A percentile compares a stretch with the other conserved stretches of the same genome.
These are phyloP conservation scores for Spathaspora sp. DNA, from an alignment of 1,139 yeast species.

Conservation along the genomic window DNA sequence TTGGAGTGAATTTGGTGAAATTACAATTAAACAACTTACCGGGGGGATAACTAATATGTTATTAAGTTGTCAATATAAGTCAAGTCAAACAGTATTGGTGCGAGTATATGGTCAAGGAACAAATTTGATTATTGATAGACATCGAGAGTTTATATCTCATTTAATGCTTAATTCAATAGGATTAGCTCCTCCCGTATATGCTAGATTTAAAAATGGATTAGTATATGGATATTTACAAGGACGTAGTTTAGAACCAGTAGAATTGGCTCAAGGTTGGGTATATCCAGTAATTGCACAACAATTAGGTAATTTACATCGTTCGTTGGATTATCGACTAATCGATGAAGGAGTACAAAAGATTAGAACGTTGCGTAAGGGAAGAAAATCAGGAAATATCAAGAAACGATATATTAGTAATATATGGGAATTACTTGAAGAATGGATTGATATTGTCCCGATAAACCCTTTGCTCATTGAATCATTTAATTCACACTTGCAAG, in stretches of 20 bases:
- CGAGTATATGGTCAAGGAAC: slow-evolving; percentile 81
- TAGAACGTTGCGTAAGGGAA: slow-evolving; percentile 25
- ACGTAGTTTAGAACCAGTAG: slow-evolving; percentile 56
- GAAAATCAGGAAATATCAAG: slow-evolving; percentile 15
- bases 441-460: slow-evolving; percentile 63
- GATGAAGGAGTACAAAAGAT: slow-evolving; percentile 51
- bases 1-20: slow-evolving; percentile 27
- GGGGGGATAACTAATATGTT: slow-evolving; percentile 85
- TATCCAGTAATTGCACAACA: slow-evolving; percentile 64
- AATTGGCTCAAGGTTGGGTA: slow-evolving; percentile 46
- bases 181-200: slow-evolving; percentile 70
- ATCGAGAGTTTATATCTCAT: slow-evolving; percentile 74
- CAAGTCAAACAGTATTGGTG: slow-evolving; percentile 47
- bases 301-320: slow-evolving; percentile 71
- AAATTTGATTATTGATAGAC: slow-evolving; percentile 68
- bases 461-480: slow-evolving; percentile 42
- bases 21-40: slow-evolving; percentile 46
- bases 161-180: slow-evolving; percentile 56
- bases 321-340: slow-evolving; percentile 44
- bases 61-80: slow-evolving; percentile 45
- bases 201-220: slow-evolving; percentile 71
- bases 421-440: slow-evolving; percentile 60
- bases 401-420: slow-evolving; percentile 44
- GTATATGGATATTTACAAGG: slow-evolving; percentile 74
- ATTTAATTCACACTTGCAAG: slow-evolving; percentile 35